Evolutionary conservation across 2,329 filamentous ascomycete species (phyloP), one percentile per base, ranked within the genome.

Genomic region (Zymoseptoria brevis): DNA sequence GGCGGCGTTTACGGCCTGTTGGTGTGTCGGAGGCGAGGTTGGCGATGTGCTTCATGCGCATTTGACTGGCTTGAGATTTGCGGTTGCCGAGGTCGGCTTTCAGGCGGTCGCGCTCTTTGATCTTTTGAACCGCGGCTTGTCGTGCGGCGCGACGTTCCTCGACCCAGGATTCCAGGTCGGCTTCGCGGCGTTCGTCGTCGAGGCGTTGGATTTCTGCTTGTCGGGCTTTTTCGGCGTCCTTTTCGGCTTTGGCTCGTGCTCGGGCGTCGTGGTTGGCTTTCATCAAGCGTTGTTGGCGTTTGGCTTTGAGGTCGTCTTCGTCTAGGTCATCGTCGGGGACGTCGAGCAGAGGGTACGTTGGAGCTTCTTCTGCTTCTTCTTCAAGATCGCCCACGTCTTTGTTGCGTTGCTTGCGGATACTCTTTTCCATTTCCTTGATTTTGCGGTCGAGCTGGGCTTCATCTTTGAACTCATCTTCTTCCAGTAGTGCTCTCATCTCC

Each of bases 41-140:
- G 60, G 94, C 94, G 60, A 99, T 91, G 55, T 87, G 93, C 77
- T 97, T 97, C 94, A 99, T 99, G 63, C 94, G 89, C 76, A 96
- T 95, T 74, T 97, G 93, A 59, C 89, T 94, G 8, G 94, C 94
- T 19, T 96, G 85, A 0, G 92, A 96, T 75, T 99, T 99, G 71
- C 94, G 89, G 75, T 97, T 97, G 58, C 93, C 92, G 1, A 96
- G 83, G 71, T 99, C 94, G 50, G 91, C 90, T 76, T 96, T 96
- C 62, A 96, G 83, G 19, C 92, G 85, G 69, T 97, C 91, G 56
- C 91, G 87, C 67, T 97, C 93, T 74, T 96, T 96, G 74, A 99
- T 95, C 74, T 86, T 90, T 69, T 90, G 79, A 7, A 88, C 81
- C 2, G 96, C 79, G 21, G 83, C 83, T 64, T 82, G 79, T 53